phyloP scores from a whole-genome alignment of 257 asterid genomes.

The Leptodermis oblonga region DNA sequence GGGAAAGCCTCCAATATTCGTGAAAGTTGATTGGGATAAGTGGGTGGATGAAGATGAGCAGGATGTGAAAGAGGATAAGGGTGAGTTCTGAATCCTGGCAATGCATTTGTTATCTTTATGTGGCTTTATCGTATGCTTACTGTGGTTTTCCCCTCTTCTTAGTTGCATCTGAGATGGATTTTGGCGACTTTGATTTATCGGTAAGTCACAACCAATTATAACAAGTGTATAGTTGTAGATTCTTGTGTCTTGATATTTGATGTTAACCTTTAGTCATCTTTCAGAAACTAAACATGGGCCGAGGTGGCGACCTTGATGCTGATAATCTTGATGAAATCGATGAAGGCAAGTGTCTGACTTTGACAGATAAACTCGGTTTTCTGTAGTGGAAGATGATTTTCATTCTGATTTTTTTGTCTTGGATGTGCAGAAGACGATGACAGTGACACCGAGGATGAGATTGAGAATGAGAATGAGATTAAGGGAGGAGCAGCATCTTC shows the following conservation, averaged over 20 bases:
- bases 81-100: background rate
- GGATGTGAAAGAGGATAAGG: conserved; percentile 37
- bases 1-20: conserved; percentile 49
- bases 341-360: conserved; percentile 17
- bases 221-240: background rate
- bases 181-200: conserved; percentile 49
- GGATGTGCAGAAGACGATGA: conserved; percentile 22
- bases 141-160: conserved; percentile 17
- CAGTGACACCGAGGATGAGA: conserved; percentile 23
- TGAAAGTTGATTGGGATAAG: too few relatives aligned
- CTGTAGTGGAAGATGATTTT: background rate
- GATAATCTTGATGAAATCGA: conserved; percentile 10
- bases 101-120: background rate
- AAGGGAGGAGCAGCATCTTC: conserved; percentile 12
- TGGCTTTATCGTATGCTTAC: conserved; percentile 7
- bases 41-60: conserved; percentile 76
- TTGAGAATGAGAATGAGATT: too few relatives aligned
- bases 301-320: conserved; percentile 16
- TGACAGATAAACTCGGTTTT: background rate
- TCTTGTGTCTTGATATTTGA: background rate
- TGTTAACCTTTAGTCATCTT: background rate
- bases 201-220: conserved; percentile 26
- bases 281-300: conserved; percentile 22
- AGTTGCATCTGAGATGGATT: conserved; percentile 43
- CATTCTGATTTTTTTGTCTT: background rate